Conservation (phyloP, 2,329 filamentous ascomycete species). For the Colletotrichum abscissum region DNA sequence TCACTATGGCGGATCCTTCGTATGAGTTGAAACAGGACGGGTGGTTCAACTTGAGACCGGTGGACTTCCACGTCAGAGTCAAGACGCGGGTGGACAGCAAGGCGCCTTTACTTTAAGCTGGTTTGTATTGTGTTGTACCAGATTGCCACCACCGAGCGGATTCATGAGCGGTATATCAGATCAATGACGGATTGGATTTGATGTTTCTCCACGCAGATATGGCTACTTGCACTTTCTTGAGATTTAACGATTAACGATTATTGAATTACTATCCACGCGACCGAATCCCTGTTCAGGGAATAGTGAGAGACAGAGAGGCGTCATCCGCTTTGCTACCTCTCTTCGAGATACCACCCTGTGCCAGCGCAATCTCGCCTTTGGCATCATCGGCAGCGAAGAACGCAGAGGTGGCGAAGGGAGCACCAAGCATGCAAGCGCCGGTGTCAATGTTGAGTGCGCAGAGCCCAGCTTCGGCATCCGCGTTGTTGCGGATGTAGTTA, state of each 20-base stretch:
- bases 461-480: neutral
- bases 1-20: conserved; percentile 52
- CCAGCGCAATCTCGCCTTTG: conserved; percentile 19
- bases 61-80: conserved; percentile 56
- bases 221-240: neutral
- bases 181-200: neutral
- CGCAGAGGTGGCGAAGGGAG: conserved; percentile 16
- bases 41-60: conserved; percentile 64
- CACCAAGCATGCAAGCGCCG: conserved; percentile 22
- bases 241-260: neutral
- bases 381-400: conserved; percentile 24
- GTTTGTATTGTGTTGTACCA: neutral
- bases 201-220: neutral
- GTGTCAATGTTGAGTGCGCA: conserved; percentile 22
- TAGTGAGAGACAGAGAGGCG: neutral
- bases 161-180: neutral
- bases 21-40: conserved; percentile 59
- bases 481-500: conserved; percentile 31
- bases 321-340: conserved; percentile 7
- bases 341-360: conserved; percentile 18
- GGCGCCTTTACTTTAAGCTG: conserved; percentile 1
- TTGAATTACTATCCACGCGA: neutral
- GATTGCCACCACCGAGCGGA: neutral
- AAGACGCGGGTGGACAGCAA: conserved; percentile 45
- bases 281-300: neutral